phyloP scores from a whole-genome alignment of 345 rosid species.

The Microcos paniculata region DNA sequence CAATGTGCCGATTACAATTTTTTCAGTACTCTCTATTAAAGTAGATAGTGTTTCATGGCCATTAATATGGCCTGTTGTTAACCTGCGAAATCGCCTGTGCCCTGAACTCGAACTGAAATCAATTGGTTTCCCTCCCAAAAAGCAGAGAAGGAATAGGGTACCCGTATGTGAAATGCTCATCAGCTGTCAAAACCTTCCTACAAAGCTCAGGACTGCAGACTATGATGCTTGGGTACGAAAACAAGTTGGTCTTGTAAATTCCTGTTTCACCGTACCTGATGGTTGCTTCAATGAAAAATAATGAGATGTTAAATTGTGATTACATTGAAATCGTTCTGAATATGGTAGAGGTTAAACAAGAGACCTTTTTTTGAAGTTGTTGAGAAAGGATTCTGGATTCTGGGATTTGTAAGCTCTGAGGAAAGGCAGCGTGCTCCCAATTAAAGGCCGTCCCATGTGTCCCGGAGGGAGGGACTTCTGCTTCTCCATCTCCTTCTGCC shows the following conservation, averaged over 20 bases:
- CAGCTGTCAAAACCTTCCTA: slow-evolving; percentile 18
- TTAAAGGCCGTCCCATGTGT: too few species aligned
- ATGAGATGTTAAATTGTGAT: too few species aligned
- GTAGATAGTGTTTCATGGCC: neutral
- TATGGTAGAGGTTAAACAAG: too few species aligned
- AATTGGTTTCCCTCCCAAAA: neutral
- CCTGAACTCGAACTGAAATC: neutral
- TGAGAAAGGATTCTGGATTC: too few species aligned
- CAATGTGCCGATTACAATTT: neutral
- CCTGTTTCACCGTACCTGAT: slow-evolving; percentile 1
- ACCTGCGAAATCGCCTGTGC: neutral
- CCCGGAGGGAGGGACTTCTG: too few species aligned
- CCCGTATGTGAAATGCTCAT: slow-evolving; percentile 21
- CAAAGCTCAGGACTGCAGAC: slow-evolving; percentile 25
- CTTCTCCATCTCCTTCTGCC: too few species aligned
- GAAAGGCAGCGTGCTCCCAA: too few species aligned
- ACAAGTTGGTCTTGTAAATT: neutral
- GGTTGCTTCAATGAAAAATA: neutral
- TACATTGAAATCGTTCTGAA: too few species aligned
- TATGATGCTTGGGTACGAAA: slow-evolving; percentile 26
- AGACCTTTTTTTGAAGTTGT: too few species aligned
- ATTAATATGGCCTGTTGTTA: neutral
- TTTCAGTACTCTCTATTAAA: neutral
- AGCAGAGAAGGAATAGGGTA: neutral
- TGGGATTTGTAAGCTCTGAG: too few species aligned